Percentiles rank a stretch among this genome's conserved stretches.
Evolutionary conservation across 2,329 filamentous ascomycete species (phyloP).

Genomic region (Microcyclosporella mali): DNA sequence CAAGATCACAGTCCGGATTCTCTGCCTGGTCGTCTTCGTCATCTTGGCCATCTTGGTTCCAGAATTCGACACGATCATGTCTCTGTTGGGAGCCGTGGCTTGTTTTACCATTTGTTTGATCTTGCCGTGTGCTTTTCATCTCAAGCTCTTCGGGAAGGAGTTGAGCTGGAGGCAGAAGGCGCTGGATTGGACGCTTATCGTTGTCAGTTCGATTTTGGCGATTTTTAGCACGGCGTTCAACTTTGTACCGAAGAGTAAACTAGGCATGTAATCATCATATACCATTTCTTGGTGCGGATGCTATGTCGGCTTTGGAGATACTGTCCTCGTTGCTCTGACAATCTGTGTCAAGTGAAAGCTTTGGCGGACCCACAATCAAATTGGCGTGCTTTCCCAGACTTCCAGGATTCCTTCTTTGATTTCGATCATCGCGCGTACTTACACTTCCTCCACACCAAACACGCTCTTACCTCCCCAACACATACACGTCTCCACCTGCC

Average conservation of each 20-base stretch:
- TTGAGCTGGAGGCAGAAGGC: constrained; percentile 58
- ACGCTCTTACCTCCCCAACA: too few relatives aligned
- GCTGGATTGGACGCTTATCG: constrained; percentile 63
- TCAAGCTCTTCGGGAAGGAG: constrained; percentile 78
- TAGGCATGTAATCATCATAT: constrained; percentile 49
- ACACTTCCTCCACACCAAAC: too few relatives aligned
- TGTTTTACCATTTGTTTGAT: constrained; percentile 95
- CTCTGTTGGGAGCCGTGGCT: constrained; percentile 78
- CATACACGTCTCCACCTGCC: too few relatives aligned
- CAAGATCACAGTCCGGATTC: constrained; percentile 58
- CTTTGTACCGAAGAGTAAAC: constrained; percentile 71
- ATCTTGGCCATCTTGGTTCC: constrained; percentile 68
- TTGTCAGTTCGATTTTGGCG: constrained; percentile 63
- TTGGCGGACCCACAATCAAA: too few relatives aligned
- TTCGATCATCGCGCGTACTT: too few relatives aligned
- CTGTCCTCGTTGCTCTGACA: too few relatives aligned
- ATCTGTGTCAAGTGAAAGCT: too few relatives aligned
- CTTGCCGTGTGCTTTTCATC: constrained; percentile 78
- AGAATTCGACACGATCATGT: constrained; percentile 84
- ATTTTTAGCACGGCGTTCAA: constrained; percentile 78
- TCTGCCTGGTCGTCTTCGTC: constrained; percentile 66
- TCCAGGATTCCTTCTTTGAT: too few relatives aligned
- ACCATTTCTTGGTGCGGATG: too few relatives aligned
- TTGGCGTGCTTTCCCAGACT: too few relatives aligned
- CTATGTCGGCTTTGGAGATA: too few relatives aligned